Conservation (phyloP, 306 rosid genomes). For the Prunus davidiana region DNA sequence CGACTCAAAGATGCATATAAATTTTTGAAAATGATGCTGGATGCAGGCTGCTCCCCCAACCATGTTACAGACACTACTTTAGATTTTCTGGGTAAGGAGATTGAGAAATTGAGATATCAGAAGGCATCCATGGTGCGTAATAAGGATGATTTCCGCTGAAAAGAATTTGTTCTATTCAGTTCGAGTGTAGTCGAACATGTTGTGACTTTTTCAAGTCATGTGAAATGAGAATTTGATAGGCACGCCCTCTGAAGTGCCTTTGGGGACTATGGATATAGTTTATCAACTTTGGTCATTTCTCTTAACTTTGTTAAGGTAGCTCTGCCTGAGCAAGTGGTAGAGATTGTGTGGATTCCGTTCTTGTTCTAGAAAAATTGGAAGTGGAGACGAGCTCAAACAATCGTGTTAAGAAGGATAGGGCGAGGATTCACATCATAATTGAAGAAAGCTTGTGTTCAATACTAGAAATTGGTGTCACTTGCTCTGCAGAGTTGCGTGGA, state of each 20-base stretch:
- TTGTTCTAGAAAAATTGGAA: neutral
- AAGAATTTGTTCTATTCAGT: neutral
- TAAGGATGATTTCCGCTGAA: conserved; percentile 46
- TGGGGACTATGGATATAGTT: neutral
- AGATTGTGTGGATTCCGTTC: neutral
- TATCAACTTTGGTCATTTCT: neutral
- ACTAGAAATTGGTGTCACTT: neutral
- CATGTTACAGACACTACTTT: conserved; percentile 86
- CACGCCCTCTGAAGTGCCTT: neutral
- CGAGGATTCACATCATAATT: neutral
- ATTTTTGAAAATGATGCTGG: conserved; percentile 82
- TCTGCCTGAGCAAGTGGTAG: neutral
- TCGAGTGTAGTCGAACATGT: neutral
- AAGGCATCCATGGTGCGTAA: conserved; percentile 61
- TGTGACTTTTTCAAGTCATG: neutral
- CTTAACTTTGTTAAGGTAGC: neutral
- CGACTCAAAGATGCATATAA: conserved; percentile 75
- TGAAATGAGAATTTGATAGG: neutral
- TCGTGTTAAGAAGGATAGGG: neutral
- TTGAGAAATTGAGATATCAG: conserved; percentile 67
- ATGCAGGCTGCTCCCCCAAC: conserved; percentile 82
- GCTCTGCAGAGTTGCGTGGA: neutral
- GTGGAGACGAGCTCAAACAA: neutral
- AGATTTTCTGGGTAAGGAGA: conserved; percentile 85
- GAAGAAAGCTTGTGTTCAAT: neutral